Conservation (phyloP, 2,329 filamentous ascomycete species). For the Clonostachys solani region DNA sequence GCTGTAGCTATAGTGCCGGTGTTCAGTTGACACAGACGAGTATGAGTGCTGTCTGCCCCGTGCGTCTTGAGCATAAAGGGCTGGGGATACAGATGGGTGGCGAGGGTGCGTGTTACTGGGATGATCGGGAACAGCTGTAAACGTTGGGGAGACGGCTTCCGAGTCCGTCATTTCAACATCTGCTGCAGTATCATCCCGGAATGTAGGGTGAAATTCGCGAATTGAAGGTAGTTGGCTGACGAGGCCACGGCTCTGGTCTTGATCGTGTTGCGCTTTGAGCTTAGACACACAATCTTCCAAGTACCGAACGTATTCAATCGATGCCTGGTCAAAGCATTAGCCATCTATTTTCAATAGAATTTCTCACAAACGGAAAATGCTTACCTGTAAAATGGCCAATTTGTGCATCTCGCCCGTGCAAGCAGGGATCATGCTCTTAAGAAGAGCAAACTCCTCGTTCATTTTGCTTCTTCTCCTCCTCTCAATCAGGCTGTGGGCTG, state of each 20-base stretch:
- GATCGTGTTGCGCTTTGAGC: constrained; percentile 58
- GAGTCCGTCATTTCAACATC: constrained; percentile 61
- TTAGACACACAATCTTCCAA: constrained; percentile 83
- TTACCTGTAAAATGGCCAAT: constrained; percentile 85
- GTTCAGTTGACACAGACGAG: constrained; percentile 48
- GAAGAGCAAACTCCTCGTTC: constrained; percentile 94
- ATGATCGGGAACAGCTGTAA: constrained; percentile 23
- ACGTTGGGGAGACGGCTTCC: constrained; percentile 42
- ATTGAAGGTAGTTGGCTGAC: constrained; percentile 25
- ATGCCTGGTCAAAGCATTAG: constrained; percentile 54
- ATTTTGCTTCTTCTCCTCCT: constrained; percentile 88
- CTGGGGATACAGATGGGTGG: constrained; percentile 49
- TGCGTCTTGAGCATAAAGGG: constrained; percentile 39
- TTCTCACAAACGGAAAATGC: constrained; percentile 8
- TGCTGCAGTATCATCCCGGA: constrained; percentile 24
- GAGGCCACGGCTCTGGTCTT: constrained; percentile 17
- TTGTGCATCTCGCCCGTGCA: constrained; percentile 99
- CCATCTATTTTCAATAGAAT: not conserved
- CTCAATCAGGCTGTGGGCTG: constrained; percentile 93
- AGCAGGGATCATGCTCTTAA: constrained; percentile 94
- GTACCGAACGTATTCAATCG: constrained; percentile 94
- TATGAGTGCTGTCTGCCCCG: constrained; percentile 45
- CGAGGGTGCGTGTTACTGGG: constrained; percentile 15
- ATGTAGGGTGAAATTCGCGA: constrained; percentile 30
- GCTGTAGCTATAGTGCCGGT: constrained; percentile 45